phyloP scores from a whole-genome alignment of 345 rosid species.

The Eucalyptus sp. region DNA sequence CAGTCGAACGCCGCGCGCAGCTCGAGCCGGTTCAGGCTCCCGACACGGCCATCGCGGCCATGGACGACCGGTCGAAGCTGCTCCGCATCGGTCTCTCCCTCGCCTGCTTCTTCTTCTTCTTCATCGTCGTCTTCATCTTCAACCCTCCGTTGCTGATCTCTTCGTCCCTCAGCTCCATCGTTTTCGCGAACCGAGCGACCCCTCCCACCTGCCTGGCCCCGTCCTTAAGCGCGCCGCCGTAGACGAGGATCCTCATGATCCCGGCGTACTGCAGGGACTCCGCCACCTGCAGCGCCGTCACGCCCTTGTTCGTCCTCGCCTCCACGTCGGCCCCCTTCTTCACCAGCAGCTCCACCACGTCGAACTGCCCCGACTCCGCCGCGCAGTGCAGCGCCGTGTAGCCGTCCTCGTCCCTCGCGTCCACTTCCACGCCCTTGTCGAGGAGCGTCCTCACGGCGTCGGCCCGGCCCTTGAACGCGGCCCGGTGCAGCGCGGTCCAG shows the following conservation, averaged over 20 bases:
- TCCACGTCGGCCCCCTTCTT: conserved; percentile 45
- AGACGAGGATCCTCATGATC: conserved; percentile 32
- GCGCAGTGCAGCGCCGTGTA: conserved; percentile 67
- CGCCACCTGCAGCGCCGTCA: conserved; percentile 35
- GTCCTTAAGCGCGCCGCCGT: conserved; percentile 24
- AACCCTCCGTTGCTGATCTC: neutral
- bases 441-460: conserved; percentile 25
- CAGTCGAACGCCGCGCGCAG: accelerated
- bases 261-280: conserved; percentile 44
- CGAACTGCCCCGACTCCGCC: conserved; percentile 45
- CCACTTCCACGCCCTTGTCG: conserved; percentile 41
- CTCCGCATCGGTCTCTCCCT: conserved; percentile 12
- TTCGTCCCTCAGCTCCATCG: neutral
- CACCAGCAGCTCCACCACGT: conserved; percentile 42
- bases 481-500: conserved; percentile 59
- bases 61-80: conserved; percentile 20
- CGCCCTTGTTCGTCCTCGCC: conserved; percentile 38
- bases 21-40: neutral
- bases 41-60: conserved; percentile 29
- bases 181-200: neutral
- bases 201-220: neutral
- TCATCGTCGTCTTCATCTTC: neutral
- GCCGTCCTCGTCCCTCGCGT: conserved; percentile 55
- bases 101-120: conserved; percentile 15
- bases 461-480: conserved; percentile 38